Conservation (phyloP, 2,329 filamentous ascomycete genomes). For the Colletotrichum australisinense region DNA sequence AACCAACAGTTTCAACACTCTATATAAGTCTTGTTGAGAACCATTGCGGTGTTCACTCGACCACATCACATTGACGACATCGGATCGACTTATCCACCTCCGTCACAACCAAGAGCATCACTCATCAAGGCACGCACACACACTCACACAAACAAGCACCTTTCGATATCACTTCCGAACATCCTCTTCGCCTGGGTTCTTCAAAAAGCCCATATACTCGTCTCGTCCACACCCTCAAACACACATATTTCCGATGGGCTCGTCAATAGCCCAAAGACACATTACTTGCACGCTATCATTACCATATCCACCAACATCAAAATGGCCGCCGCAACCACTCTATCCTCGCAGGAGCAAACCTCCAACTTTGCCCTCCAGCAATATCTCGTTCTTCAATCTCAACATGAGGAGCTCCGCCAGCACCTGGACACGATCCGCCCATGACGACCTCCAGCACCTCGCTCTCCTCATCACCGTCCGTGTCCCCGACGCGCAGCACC, state of each 20-base stretch:
- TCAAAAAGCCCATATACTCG: background rate
- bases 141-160: background rate
- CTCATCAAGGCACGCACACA: background rate
- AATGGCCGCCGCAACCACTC: conserved; percentile 25
- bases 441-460: conserved; percentile 48
- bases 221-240: background rate
- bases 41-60: background rate
- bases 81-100: background rate
- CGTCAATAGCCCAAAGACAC: conserved; percentile 34
- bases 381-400: conserved; percentile 64
- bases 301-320: conserved; percentile 28
- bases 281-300: conserved; percentile 34
- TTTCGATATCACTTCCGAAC: conserved; percentile 4
- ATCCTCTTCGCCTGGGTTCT: background rate
- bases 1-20: background rate
- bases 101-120: conserved; percentile 9
- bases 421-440: conserved; percentile 63
- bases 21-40: conserved; percentile 3
- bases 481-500: conserved; percentile 70
- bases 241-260: conserved; percentile 36
- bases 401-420: conserved; percentile 63
- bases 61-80: conserved; percentile 28
- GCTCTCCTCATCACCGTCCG: conserved; percentile 62
- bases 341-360: conserved; percentile 43
- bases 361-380: conserved; percentile 64